Percentiles rank a stretch among this genome's conserved stretches.
Evolutionary conservation across 192 early-diverging fungal species (phyloP).

Genomic region (Coemansia sp.): DNA sequence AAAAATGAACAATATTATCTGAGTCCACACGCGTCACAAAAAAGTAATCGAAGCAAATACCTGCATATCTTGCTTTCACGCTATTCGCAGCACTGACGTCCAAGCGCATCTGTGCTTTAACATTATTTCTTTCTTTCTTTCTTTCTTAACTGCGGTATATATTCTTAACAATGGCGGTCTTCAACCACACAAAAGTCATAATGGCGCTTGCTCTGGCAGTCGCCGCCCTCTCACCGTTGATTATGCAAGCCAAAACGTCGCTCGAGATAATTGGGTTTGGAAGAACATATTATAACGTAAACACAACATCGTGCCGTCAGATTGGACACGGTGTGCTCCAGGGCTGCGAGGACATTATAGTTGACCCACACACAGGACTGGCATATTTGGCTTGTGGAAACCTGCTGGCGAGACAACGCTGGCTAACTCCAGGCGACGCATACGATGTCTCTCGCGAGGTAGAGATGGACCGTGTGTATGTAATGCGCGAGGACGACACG

Average conservation of each 20-base stretch:
- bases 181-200: background rate
- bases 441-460: constrained; percentile 36
- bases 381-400: constrained; percentile 60
- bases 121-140: background rate
- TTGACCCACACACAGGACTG: constrained; percentile 58
- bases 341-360: constrained; percentile 61
- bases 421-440: constrained; percentile 50
- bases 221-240: background rate
- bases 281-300: constrained; percentile 21
- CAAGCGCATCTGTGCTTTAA: background rate
- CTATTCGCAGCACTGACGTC: background rate
- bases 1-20: too few species aligned
- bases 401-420: constrained; percentile 46
- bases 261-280: constrained; percentile 25
- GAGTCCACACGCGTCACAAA: too few species aligned
- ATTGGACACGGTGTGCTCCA: constrained; percentile 41
- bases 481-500: constrained; percentile 49
- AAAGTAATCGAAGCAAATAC: too few species aligned
- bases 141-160: background rate
- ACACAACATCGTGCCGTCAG: constrained; percentile 46
- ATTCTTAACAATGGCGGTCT: background rate
- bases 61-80: too few species aligned
- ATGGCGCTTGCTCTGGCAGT: background rate
- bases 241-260: constrained; percentile 11
- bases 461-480: constrained; percentile 51